A percentile compares a stretch with the other conserved stretches of the same genome.
Evolutionary conservation across 164 flowering plant species (phyloP).

Genomic region (Kalanchoe fedtschenkoi): DNA sequence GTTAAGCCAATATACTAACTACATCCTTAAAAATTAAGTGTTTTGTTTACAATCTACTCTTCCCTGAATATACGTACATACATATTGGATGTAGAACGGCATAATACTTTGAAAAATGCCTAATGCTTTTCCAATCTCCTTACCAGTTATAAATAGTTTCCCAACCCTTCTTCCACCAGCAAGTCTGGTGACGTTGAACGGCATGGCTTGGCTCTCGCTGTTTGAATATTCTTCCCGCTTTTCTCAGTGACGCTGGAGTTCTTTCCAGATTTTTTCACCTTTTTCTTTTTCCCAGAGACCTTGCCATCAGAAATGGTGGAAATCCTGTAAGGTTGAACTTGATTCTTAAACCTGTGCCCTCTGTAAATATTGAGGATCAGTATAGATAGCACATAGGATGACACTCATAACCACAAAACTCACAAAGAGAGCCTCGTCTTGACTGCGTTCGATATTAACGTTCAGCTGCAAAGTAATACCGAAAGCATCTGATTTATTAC

Average conservation of each 20-base stretch:
- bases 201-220: slow-evolving; percentile 8
- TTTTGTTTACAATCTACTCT: too few species aligned
- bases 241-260: slow-evolving; percentile 11
- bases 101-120: too few species aligned
- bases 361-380: slow-evolving; percentile 1
- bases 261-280: slow-evolving; percentile 20
- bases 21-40: too few species aligned
- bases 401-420: not conserved
- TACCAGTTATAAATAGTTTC: slow-evolving; percentile 43
- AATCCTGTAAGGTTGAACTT: slow-evolving; percentile 8
- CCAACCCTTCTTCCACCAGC: slow-evolving; percentile 50
- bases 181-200: slow-evolving; percentile 16
- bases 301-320: slow-evolving; percentile 3
- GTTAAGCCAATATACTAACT: too few species aligned
- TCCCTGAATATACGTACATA: too few species aligned
- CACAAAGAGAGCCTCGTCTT: not conserved
- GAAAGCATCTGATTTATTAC: not conserved
- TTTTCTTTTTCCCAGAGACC: slow-evolving; percentile 22
- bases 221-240: slow-evolving; percentile 11
- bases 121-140: slow-evolving; percentile 83
- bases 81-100: too few species aligned
- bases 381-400: not conserved
- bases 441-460: not conserved
- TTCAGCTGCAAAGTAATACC: not conserved
- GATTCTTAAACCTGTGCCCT: not conserved